phyloP scores from a whole-genome alignment of 1,284 basidiomycete species.

The Inonotus obliquus region DNA sequence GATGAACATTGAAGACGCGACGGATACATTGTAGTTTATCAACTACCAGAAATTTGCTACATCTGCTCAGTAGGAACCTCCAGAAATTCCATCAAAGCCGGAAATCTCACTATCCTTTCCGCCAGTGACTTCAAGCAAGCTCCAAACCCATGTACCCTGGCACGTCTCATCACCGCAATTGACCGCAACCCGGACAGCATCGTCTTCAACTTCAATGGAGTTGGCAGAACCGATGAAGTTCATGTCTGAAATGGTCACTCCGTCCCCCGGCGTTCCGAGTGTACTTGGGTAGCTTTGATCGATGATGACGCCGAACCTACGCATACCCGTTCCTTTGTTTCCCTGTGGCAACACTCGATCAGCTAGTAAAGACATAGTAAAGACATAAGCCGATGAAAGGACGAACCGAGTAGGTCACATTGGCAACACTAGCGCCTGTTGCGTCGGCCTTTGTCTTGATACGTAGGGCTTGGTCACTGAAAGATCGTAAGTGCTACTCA shows the following conservation, averaged over 20 bases:
- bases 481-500: neutral
- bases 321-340: slow-evolving; percentile 39
- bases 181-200: slow-evolving; percentile 35
- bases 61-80: neutral
- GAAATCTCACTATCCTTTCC: slow-evolving; percentile 36
- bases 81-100: slow-evolving; percentile 26
- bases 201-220: slow-evolving; percentile 31
- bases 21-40: neutral
- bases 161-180: slow-evolving; percentile 44
- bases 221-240: slow-evolving; percentile 29
- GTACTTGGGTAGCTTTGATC: slow-evolving; percentile 43
- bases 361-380: neutral
- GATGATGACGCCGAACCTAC: slow-evolving; percentile 41
- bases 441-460: slow-evolving; percentile 42
- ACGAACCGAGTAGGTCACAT: slow-evolving; percentile 37
- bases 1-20: too few relatives aligned
- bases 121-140: slow-evolving; percentile 40
- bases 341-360: slow-evolving; percentile 26
- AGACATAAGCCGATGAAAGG: too few relatives aligned
- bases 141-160: slow-evolving; percentile 49
- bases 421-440: slow-evolving; percentile 35
- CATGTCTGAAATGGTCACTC: slow-evolving; percentile 28
- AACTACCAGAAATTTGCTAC: neutral
- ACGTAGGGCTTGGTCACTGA: slow-evolving; percentile 40
- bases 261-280: slow-evolving; percentile 43